Percentiles rank a stretch among this genome's conserved stretches.
These are phyloP conservation scores for Diacronema lutheri DNA, from an alignment of 78 protist species.

Conservation along the genomic window DNA sequence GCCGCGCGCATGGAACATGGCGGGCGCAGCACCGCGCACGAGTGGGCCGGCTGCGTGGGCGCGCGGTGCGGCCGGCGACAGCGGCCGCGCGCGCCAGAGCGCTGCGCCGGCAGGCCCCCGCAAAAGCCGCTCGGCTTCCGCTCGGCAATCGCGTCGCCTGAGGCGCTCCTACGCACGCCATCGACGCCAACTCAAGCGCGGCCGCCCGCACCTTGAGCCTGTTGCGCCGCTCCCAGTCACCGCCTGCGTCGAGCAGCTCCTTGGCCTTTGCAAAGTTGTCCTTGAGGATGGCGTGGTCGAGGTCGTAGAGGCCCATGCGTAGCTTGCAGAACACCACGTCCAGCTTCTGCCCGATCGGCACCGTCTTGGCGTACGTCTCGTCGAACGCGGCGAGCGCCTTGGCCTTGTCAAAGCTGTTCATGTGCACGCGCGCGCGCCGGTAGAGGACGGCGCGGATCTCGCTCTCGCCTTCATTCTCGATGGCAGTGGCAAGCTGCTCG, in stretches of 20 bases:
- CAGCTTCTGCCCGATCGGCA: constrained; percentile 83
- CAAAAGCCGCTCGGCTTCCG: too few species aligned
- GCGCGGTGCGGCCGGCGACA: too few species aligned
- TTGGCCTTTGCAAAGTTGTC: constrained; percentile 72
- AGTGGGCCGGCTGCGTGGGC: too few species aligned
- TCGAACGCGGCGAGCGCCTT: constrained; percentile 53
- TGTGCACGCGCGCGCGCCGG: constrained; percentile 65
- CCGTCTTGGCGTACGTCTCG: constrained; percentile 77
- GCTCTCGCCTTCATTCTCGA: constrained; percentile 76
- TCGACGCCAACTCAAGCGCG: too few species aligned
- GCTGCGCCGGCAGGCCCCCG: too few species aligned
- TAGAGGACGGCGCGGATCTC: constrained; percentile 88
- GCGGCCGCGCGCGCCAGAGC: too few species aligned
- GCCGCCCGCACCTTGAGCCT: constrained; percentile 90
- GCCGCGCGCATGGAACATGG: too few species aligned
- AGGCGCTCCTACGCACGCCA: too few species aligned
- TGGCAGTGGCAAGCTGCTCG: too few species aligned
- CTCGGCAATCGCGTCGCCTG: too few species aligned
- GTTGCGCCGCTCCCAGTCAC: constrained; percentile 98
- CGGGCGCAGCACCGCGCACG: too few species aligned
- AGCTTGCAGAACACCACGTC: constrained; percentile 76
- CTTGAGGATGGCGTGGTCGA: constrained; percentile 65
- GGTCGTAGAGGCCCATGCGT: constrained; percentile 84
- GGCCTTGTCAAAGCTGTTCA: constrained; percentile 85
- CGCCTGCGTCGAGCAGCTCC: constrained; percentile 73